Conservation (phyloP, 208 protist species). For the Trypanosoma lewisi region DNA sequence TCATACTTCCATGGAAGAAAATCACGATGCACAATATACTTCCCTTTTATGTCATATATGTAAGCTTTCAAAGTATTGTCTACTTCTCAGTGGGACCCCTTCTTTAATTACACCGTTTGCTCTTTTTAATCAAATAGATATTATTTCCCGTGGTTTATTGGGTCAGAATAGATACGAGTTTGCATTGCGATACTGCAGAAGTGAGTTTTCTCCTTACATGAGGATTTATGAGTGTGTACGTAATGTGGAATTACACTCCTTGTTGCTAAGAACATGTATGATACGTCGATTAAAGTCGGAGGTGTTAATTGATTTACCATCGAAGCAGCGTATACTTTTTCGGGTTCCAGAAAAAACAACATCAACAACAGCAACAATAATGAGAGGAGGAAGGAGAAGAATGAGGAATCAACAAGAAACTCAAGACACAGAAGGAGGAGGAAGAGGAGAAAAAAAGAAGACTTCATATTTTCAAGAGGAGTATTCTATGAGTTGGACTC, state of each 20-base stretch:
- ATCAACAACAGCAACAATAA: neutral
- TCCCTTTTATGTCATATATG: conserved; percentile 38
- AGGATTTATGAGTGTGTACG: conserved; percentile 42
- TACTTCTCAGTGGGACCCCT: conserved; percentile 75
- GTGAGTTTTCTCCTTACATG: conserved; percentile 54
- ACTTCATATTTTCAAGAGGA: conserved; percentile 55
- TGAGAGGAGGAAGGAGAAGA: too few species aligned
- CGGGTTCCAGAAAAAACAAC: conserved; percentile 32
- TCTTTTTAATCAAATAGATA: conserved; percentile 79
- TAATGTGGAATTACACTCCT: conserved; percentile 39
- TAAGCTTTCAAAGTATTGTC: conserved; percentile 42
- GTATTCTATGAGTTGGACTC: conserved; percentile 57
- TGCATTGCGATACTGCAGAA: conserved; percentile 63
- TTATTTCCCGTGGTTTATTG: conserved; percentile 49
- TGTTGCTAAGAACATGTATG: conserved; percentile 55
- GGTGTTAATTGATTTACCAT: conserved; percentile 64
- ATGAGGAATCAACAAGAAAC: too few species aligned
- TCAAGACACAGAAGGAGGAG: too few species aligned
- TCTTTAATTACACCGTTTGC: conserved; percentile 62
- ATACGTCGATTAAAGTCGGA: conserved; percentile 69
- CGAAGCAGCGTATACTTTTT: conserved; percentile 63
- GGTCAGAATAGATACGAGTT: conserved; percentile 63
- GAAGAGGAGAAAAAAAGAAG: too few species aligned
- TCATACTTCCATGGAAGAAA: conserved; percentile 59
- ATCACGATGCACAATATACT: conserved; percentile 67